These are phyloP conservation scores for Calonectria pauciramosa DNA, from an alignment of 2,329 filamentous ascomycete genomes.

Conservation along the genomic window DNA sequence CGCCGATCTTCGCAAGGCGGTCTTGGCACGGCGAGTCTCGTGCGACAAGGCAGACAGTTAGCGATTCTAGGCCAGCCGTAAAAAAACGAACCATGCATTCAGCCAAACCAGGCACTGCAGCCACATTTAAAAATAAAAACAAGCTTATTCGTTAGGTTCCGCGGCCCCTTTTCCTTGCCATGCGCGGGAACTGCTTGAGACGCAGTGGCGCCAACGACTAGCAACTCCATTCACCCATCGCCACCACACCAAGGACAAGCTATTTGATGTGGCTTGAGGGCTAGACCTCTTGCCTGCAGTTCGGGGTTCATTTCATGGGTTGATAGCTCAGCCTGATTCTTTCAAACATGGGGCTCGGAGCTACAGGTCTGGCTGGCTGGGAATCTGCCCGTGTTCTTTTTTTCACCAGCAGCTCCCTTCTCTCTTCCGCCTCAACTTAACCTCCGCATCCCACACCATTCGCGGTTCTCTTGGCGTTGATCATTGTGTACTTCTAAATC, in stretches of 20 bases:
- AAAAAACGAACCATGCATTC: not conserved
- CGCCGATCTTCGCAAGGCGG: not conserved
- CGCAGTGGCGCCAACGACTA: not conserved
- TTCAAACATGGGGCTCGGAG: not conserved
- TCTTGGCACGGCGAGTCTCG: not conserved
- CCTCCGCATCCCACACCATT: not conserved
- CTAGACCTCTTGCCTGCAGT: not conserved
- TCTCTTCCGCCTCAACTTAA: not conserved
- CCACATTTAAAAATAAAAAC: not conserved
- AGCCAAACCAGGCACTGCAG: not conserved
- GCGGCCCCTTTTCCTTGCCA: not conserved
- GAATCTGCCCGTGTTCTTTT: not conserved
- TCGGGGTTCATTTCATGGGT: not conserved
- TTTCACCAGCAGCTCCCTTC: not conserved
- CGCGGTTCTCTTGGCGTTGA: not conserved
- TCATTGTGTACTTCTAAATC: not conserved
- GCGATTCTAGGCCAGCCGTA: not conserved
- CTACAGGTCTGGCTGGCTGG: not conserved
- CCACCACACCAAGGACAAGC: not conserved
- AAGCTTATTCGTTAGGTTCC: not conserved
- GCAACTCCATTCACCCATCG: not conserved
- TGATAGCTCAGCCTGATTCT: not conserved
- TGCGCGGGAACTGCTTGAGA: not conserved
- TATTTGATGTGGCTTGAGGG: not conserved
- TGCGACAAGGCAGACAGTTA: not conserved